phyloP scores from a whole-genome alignment of 345 rosid genomes.

The Euphorbia tirucalli region DNA sequence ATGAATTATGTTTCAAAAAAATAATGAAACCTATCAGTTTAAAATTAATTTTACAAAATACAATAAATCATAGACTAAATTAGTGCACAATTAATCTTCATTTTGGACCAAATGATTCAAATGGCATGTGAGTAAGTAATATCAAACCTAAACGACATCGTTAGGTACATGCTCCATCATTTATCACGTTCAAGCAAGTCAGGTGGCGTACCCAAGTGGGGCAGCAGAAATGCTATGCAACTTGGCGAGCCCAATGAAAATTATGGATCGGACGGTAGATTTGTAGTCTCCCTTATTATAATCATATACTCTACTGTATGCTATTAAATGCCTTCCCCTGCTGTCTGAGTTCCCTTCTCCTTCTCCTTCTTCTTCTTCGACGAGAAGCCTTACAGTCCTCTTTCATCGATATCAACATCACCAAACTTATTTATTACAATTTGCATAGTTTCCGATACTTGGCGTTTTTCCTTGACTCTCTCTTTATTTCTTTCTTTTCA shows the following conservation, averaged over 20 bases:
- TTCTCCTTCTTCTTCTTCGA: background rate
- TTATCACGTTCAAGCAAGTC: background rate
- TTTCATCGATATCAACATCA: background rate
- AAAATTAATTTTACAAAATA: too few relatives aligned
- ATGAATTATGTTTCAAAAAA: too few relatives aligned
- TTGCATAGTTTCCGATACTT: background rate
- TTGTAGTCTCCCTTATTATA: background rate
- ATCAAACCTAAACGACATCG: background rate
- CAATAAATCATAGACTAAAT: too few relatives aligned
- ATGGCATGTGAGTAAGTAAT: too few relatives aligned
- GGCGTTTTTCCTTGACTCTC: background rate
- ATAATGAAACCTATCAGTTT: too few relatives aligned
- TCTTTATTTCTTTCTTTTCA: background rate
- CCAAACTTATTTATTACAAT: constrained; percentile 3
- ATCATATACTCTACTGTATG: background rate
- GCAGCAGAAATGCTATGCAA: background rate
- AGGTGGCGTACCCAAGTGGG: background rate
- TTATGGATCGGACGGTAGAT: background rate
- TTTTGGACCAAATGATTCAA: too few relatives aligned
- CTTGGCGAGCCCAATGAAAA: background rate
- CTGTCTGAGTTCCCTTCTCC: background rate
- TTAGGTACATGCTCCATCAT: background rate
- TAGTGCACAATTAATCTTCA: too few relatives aligned
- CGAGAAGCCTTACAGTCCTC: background rate
- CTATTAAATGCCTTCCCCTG: background rate